Evolutionary conservation across 768 basidiomycete species (phyloP).

Genomic region (Termitomyces sp.): DNA sequence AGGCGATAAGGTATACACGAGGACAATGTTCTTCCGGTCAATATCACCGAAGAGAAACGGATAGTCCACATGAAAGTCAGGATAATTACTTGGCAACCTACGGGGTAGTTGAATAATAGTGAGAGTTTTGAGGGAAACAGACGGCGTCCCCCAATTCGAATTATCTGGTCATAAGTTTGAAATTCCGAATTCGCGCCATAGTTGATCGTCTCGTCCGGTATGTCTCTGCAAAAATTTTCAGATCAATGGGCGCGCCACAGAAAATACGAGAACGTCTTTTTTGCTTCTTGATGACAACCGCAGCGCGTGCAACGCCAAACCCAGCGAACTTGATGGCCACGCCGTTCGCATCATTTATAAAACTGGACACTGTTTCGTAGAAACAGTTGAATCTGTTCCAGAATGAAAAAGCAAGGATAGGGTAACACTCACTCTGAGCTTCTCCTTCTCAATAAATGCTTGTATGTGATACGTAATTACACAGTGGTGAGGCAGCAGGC

Average conservation of each 20-base stretch:
- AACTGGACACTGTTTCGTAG: constrained; percentile 63
- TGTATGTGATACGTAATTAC: constrained; percentile 29
- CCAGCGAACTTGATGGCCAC: constrained; percentile 62
- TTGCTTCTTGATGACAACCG: constrained; percentile 66
- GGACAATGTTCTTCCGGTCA: too few species aligned
- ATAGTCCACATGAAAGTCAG: not conserved
- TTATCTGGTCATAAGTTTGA: constrained; percentile 49
- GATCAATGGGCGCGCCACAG: not conserved
- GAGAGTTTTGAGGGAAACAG: not conserved
- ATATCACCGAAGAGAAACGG: too few species aligned
- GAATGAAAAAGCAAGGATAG: not conserved
- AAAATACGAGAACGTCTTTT: constrained; percentile 57
- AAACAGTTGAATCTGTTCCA: not conserved
- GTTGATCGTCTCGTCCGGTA: constrained; percentile 56
- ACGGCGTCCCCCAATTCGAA: constrained; percentile 13
- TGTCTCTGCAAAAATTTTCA: constrained; percentile 39
- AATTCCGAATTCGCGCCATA: constrained; percentile 63
- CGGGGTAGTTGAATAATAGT: not conserved
- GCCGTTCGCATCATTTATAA: constrained; percentile 64
- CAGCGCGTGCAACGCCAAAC: constrained; percentile 63
- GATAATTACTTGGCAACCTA: not conserved
- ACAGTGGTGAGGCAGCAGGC: constrained; percentile 26
- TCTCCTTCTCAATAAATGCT: constrained; percentile 66
- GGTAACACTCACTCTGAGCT: constrained; percentile 48
- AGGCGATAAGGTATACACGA: too few species aligned